Base-by-base conservation (phyloP, 352 stramenopile species). In the Globisporangium alternatum region DNA sequence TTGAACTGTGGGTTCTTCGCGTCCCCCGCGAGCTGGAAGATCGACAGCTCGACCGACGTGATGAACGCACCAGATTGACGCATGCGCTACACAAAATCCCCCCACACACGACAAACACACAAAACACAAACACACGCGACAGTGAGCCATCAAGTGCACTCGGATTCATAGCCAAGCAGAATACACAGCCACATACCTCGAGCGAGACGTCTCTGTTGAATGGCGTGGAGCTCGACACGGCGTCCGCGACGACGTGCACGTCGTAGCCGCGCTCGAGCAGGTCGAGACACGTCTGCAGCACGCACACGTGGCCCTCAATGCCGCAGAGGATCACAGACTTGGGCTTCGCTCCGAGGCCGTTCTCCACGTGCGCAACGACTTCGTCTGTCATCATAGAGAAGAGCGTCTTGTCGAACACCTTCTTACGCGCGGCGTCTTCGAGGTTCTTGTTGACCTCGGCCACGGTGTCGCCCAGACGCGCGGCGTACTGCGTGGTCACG, bases 381-480 rank as follows among this genome's bases (percentile, higher is more conserved):
- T 99, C 95, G 28, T 81, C 73, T n/a, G 96, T 98, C 44, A 98
- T 74, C 97, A 99, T 99, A 17, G 90, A 98, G 77, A 99, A 99
- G 60, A 97, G 81, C 72, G 97, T 99, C 86, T 99, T 99, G 80
- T 98, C 93, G 65, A 98, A 98, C 4, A 93, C 80, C 30, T 83
- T 85, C 43, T 81, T 65, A 55, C 75, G 70, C 28, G 74, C 62
- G 47, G 75, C 67, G 44, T 74, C 65, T 22, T 76, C 63, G 5
- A 94, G 58, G 62, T 87, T 74, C n/a, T 78, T 65, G 19, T 70
- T 74, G 61, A 97, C 85, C 63, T 97, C 89, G 2, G 69, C 55
- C 28, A 96, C 84, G 3, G 94, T 98, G 22, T 77, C 68, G 31
- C 96, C 95, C 73, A 99, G 97, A 0, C 96, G 95, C 57, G 97